Base-by-base conservation (phyloP, 2,329 filamentous ascomycete genomes). In the Sporothrix brasiliensis region DNA sequence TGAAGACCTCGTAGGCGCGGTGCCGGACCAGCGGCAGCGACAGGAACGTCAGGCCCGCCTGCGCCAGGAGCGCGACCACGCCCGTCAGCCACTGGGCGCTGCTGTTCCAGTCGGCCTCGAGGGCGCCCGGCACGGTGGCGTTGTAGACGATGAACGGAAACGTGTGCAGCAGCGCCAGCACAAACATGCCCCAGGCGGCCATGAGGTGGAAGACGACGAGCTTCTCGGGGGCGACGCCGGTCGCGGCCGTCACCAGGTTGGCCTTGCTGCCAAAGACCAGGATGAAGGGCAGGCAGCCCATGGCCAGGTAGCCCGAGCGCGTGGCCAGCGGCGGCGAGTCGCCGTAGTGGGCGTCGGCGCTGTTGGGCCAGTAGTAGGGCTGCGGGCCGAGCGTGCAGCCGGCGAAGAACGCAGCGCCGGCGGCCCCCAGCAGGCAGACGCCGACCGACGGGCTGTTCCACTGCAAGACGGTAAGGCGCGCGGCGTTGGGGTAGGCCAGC, bases 1-100 rank as follows among this genome's bases (percentile, higher is more conserved):
- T 89, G 83, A 89, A 89, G 74, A 87, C 85, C 73, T 89, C 87
- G 75, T 89, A 89, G 73, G 79, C 84, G 0, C 83, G 80, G 68
- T 84, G 83, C 4, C 86, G 16, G 24, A 72, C 79, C 73, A 74
- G 86, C 83, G 81, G 80, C 41, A 86, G 76, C 0, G 86, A 88
- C 75, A 85, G 81, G 68, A 88, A 79, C 1, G 86, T 88, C 39
- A 88, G 78, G 77, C 83, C 87, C 1, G 84, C 80, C 74, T 88
- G 86, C 2, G 83, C 79, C 3, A 88, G 71, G 2, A 89, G 73
- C 0, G 86, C 83, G 14, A 84, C 80, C 2, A 88, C 82, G 1
- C 87, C 87, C 0, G 86, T 88, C 81, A 85, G 84, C 76, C 87
- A 88, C 24, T 81, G 77, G 0, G 85, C 75, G 34, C 78, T 80